phyloP scores from a whole-genome alignment of 768 basidiomycete species.

The Mycena floridula region DNA sequence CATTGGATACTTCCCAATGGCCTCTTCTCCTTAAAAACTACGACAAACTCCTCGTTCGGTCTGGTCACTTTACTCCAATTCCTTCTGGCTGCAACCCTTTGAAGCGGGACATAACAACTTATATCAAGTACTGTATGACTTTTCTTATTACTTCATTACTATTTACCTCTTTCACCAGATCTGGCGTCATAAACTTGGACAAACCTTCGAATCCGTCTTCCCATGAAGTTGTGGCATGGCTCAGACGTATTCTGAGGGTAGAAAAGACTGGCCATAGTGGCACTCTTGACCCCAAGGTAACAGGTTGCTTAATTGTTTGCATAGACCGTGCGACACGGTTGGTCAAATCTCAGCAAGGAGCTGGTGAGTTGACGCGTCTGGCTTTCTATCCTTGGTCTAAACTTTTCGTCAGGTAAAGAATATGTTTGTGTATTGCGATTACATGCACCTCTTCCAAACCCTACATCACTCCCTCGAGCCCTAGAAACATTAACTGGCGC shows the following conservation, averaged over 20 bases:
- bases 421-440: slow-evolving; percentile 96
- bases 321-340: slow-evolving; percentile 97
- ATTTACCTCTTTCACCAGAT: slow-evolving; percentile 38
- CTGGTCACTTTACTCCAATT: slow-evolving; percentile 97
- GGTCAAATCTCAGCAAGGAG: slow-evolving; percentile 98
- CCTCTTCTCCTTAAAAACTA: slow-evolving; percentile 98
- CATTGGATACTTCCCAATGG: slow-evolving; percentile 95
- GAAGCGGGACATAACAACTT: slow-evolving; percentile 87
- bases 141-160: neutral
- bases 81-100: slow-evolving; percentile 90
- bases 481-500: slow-evolving; percentile 97
- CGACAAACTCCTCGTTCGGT: slow-evolving; percentile 91
- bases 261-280: slow-evolving; percentile 99
- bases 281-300: slow-evolving; percentile 98
- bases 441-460: slow-evolving; percentile 75
- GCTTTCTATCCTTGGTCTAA: slow-evolving; percentile 1
- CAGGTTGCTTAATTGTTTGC: slow-evolving; percentile 97
- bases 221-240: slow-evolving; percentile 99
- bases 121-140: slow-evolving; percentile 69
- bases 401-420: slow-evolving; percentile 71
- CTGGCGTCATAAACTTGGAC: slow-evolving; percentile 98
- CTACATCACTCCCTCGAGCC: slow-evolving; percentile 84
- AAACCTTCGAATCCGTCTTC: slow-evolving; percentile 99
- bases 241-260: slow-evolving; percentile 90
- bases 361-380: slow-evolving; percentile 49